Percentiles rank a stretch among this genome's conserved stretches.
phyloP scores from a whole-genome alignment of 176 grass and related monocot species.

The Rhynchospora pubera region DNA sequence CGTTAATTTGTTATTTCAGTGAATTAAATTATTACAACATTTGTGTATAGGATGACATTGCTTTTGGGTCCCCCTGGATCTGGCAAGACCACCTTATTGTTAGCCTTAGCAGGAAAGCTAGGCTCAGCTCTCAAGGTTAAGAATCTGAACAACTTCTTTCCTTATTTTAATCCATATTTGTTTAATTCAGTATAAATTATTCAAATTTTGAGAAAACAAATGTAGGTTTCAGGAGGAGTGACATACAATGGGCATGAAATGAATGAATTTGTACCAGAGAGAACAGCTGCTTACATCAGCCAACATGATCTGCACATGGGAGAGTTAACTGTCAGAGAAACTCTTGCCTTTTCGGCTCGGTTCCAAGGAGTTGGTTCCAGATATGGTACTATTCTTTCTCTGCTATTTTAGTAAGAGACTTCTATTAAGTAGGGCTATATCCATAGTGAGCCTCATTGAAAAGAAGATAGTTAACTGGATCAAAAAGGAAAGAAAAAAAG shows the following conservation, averaged over 20 bases:
- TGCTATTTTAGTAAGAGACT: background rate
- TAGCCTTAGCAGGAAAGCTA: conserved; percentile 68
- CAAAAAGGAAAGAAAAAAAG: too few relatives aligned
- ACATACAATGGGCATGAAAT: conserved; percentile 87
- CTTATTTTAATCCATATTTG: background rate
- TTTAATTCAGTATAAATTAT: background rate
- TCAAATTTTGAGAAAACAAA: background rate
- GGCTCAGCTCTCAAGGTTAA: conserved; percentile 57
- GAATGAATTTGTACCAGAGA: conserved; percentile 76
- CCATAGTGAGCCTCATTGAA: background rate
- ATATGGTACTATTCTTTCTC: conserved; percentile 37
- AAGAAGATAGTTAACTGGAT: too few relatives aligned
- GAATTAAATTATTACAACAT: background rate
- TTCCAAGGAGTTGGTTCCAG: conserved; percentile 81
- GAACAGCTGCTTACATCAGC: conserved; percentile 82
- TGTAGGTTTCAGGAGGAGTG: conserved; percentile 50
- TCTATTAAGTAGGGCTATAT: background rate
- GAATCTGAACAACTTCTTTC: background rate
- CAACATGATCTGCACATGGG: conserved; percentile 87
- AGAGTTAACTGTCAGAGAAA: conserved; percentile 92
- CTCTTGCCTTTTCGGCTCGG: conserved; percentile 67
- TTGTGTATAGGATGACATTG: conserved; percentile 65
- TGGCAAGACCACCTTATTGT: conserved; percentile 83
- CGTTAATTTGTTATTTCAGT: background rate
- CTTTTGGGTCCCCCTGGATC: conserved; percentile 83